Percentiles rank a stretch among this genome's conserved stretches.
Conservation (phyloP, 106 monocot genomes). For the Apostasia shenzhenica region DNA sequence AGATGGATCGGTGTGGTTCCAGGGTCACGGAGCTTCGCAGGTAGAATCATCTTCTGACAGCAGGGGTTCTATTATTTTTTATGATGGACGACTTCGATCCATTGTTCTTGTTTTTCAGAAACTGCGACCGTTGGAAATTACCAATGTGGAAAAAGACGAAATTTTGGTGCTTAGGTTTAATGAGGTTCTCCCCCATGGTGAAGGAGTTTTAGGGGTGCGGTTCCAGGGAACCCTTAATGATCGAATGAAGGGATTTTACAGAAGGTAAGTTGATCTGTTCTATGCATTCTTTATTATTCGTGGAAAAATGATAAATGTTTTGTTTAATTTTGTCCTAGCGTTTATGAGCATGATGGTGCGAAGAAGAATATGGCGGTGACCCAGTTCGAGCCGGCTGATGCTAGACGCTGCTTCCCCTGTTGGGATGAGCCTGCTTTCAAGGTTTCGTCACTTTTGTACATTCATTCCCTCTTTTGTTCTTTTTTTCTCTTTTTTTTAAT, state of each 20-base stretch:
- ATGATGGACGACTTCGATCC: background rate
- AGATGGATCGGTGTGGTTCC: conserved; percentile 40
- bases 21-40: conserved; percentile 4
- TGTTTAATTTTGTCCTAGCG: conserved; percentile 19
- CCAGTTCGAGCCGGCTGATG: conserved; percentile 89
- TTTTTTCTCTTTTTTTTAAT: too few species aligned
- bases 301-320: conserved; percentile 2
- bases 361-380: conserved; percentile 90
- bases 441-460: conserved; percentile 21
- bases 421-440: conserved; percentile 98
- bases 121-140: conserved; percentile 34
- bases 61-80: background rate
- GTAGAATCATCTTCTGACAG: background rate
- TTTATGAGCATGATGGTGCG: conserved; percentile 69
- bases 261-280: conserved; percentile 39
- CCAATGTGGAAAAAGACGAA: conserved; percentile 52
- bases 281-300: background rate
- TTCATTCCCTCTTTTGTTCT: background rate
- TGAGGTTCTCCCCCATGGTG: conserved; percentile 43
- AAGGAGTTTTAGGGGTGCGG: conserved; percentile 40
- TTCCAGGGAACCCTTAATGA: conserved; percentile 77
- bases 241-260: conserved; percentile 91
- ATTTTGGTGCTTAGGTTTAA: conserved; percentile 65
- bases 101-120: conserved; percentile 20
- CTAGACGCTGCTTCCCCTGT: conserved; percentile 89